These are phyloP conservation scores for Pythium coloratum DNA, from an alignment of 352 stramenopile genomes.

Conservation along the genomic window DNA sequence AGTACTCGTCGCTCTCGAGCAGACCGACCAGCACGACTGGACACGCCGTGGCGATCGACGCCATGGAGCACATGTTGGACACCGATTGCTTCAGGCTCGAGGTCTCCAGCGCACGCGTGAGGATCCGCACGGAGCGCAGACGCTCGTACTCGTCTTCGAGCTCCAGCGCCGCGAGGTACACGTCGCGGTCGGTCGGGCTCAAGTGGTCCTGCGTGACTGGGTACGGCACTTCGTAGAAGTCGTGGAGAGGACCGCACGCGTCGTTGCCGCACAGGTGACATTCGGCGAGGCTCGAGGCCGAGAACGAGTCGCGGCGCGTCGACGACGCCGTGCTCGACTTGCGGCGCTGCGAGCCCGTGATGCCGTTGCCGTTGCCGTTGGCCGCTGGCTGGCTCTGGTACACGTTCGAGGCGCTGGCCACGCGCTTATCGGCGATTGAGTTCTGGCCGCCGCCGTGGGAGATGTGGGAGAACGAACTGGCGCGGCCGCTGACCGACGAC, in stretches of 20 bases:
- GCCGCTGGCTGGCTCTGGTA: not conserved
- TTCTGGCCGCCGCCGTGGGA: constrained; percentile 6
- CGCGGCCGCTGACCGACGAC: constrained; percentile 20
- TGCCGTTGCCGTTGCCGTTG: not conserved
- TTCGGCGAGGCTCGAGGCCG: constrained; percentile 27
- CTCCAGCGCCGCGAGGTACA: constrained; percentile 46
- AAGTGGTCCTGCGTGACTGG: constrained; percentile 55
- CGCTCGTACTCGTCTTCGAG: constrained; percentile 65
- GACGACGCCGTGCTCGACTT: constrained; percentile 46
- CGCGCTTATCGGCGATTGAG: constrained; percentile 20
- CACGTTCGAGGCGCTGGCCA: constrained; percentile 22
- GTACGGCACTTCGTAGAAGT: constrained; percentile 59
- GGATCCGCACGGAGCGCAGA: constrained; percentile 39
- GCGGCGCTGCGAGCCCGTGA: constrained; percentile 32
- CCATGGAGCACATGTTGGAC: constrained; percentile 74
- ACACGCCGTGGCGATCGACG: constrained; percentile 67
- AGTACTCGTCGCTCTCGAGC: constrained; percentile 55
- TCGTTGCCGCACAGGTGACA: constrained; percentile 66
- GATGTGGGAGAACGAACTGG: constrained; percentile 31
- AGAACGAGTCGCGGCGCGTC: constrained; percentile 41
- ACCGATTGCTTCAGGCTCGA: constrained; percentile 49
- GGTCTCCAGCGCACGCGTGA: constrained; percentile 44
- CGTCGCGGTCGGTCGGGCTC: constrained; percentile 44
- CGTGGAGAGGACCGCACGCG: constrained; percentile 52
- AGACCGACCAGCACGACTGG: constrained; percentile 70